Base-by-base conservation (phyloP, 1,139 yeast species). In the Pneumocystis wakefieldiae region DNA sequence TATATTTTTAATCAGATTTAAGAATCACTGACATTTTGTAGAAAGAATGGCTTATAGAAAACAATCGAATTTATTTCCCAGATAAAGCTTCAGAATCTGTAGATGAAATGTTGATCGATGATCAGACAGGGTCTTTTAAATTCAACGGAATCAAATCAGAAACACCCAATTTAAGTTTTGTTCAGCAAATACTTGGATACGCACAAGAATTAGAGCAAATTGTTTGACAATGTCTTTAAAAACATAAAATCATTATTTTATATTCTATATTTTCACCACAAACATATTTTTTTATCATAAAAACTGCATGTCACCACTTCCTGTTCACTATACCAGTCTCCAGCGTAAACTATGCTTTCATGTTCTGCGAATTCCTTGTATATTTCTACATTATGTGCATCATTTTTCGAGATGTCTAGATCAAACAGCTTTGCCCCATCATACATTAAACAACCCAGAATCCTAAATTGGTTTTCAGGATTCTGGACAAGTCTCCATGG, bases 171-270 rank as follows among this genome's bases (percentile, higher is more conserved):
- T 81, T 79, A 67, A 68, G 70, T 37, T 76, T 83, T 62, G 80
- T 89, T 64, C 81, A 78, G 67, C 85, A 86, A 71, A 82, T 88
- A 35, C 80, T 89, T 69, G 82, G 79, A 66, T 89, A 87, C 72
- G 96, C 96, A 39, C 85, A 83, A 67, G 92, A 88, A 75, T 85
- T 89, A 71, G 96, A 89, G 75, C 86, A 92, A 57, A 89, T 89
- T 72, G 83, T 89, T 63, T 88, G 78, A 66, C 15, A 39, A 14
- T 48, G 28, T 48, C 10, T 24, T 48, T 41, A 17, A 48, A 48
- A 4, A 24, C 14, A 48, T 48, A 12, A 24, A 48, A 48, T 29
- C 28, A 12, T 5, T 5, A 19, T 48, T 48, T 37, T 41, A 24
- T 48, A 48, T 12, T 48, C 3, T 12, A 7, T 24, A 48, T 24